phyloP scores from a whole-genome alignment of 768 basidiomycete genomes.

The Thelephora aurantiotincta region DNA sequence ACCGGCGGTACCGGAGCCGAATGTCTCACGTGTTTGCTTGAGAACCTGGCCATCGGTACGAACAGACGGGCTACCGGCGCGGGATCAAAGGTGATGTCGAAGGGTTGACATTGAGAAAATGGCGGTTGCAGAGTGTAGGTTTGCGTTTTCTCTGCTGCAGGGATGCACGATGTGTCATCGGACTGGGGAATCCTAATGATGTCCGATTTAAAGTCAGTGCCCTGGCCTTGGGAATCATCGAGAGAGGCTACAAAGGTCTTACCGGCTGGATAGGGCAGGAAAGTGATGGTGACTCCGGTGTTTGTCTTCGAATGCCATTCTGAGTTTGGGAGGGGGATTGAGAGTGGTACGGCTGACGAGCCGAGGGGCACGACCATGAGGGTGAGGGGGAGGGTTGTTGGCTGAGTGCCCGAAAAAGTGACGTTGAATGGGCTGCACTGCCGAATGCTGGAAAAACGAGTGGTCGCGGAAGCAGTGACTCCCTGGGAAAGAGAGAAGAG shows the following conservation, averaged over 20 bases:
- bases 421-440: constrained; percentile 41
- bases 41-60: constrained; percentile 15
- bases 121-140: constrained; percentile 7
- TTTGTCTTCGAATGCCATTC: constrained; percentile 21
- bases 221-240: constrained; percentile 28
- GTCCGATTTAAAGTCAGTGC: constrained; percentile 30
- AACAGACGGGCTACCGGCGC: constrained; percentile 24
- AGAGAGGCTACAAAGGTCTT: constrained; percentile 42
- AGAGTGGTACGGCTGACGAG: constrained; percentile 32
- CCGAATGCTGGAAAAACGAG: constrained; percentile 25
- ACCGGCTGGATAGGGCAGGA: constrained; percentile 35
- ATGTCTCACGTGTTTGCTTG: constrained; percentile 9
- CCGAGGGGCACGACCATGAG: constrained; percentile 42
- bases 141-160: constrained; percentile 5
- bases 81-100: constrained; percentile 29
- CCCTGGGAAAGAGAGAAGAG: background rate
- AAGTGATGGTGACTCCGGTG: constrained; percentile 30
- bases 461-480: constrained; percentile 11
- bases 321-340: constrained; percentile 21
- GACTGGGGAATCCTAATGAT: constrained; percentile 30
- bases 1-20: constrained; percentile 22
- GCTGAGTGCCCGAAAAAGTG: constrained; percentile 26
- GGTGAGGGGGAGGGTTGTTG: constrained; percentile 23
- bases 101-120: constrained; percentile 33
- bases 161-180: constrained; percentile 28